A percentile compares a stretch with the other conserved stretches of the same genome.
Evolutionary conservation across 2,329 filamentous ascomycete species (phyloP).

Genomic region (Fusarium nelsonii): DNA sequence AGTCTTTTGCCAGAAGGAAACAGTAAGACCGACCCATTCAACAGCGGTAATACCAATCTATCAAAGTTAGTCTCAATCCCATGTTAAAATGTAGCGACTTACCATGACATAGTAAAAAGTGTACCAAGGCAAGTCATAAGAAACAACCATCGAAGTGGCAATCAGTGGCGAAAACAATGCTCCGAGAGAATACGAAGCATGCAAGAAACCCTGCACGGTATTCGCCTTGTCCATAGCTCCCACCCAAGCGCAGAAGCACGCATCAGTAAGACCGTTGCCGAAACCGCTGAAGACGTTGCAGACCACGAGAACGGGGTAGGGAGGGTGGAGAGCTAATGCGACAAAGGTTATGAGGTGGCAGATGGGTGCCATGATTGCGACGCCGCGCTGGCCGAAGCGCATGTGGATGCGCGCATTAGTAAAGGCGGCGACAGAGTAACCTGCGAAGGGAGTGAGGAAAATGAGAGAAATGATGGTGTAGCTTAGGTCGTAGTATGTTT

Average conservation of each 20-base stretch:
- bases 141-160: slow-evolving; percentile 75
- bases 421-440: slow-evolving; percentile 71
- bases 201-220: slow-evolving; percentile 73
- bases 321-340: slow-evolving; percentile 71
- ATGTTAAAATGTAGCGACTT: slow-evolving; percentile 44
- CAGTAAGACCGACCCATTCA: slow-evolving; percentile 65
- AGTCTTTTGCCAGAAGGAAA: slow-evolving; percentile 71
- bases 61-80: background rate
- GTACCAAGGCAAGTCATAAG: slow-evolving; percentile 71
- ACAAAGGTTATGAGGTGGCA: slow-evolving; percentile 73
- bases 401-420: slow-evolving; percentile 72
- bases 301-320: slow-evolving; percentile 72
- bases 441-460: slow-evolving; percentile 73
- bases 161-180: slow-evolving; percentile 73
- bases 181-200: slow-evolving; percentile 74
- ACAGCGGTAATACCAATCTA: slow-evolving; percentile 62
- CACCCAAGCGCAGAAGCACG: slow-evolving; percentile 63
- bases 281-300: slow-evolving; percentile 74
- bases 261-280: slow-evolving; percentile 73
- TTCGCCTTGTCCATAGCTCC: slow-evolving; percentile 78
- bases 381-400: slow-evolving; percentile 72
- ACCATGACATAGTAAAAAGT: slow-evolving; percentile 79
- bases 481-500: slow-evolving; percentile 69
- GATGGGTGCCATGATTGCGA: slow-evolving; percentile 71
- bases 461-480: slow-evolving; percentile 73